phyloP scores from a whole-genome alignment of 805 yeast genomes.

The Lachancea dasiensis region DNA sequence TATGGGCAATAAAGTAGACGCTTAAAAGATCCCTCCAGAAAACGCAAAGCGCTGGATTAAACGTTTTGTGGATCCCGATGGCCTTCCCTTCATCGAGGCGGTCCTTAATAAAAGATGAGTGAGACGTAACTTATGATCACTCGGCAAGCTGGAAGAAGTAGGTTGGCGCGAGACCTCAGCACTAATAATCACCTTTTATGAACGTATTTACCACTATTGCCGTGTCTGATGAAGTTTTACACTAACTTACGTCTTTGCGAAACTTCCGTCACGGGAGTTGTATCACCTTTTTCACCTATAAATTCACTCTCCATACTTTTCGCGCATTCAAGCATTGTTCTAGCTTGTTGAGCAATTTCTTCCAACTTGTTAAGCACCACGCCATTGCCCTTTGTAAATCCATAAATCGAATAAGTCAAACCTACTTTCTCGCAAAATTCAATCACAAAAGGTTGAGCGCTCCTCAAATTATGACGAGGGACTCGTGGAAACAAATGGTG shows the following conservation, averaged over 20 bases:
- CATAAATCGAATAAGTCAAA: constrained; percentile 74
- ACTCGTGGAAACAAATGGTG: constrained; percentile 86
- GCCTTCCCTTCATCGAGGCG: background rate
- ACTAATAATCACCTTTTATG: background rate
- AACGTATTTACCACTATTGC: no score
- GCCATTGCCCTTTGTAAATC: constrained; percentile 72
- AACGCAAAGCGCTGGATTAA: no score
- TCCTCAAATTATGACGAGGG: constrained; percentile 81
- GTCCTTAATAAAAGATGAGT: background rate
- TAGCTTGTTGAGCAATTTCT: constrained; percentile 75
- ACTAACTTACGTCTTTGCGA: background rate
- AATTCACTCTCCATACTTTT: constrained; percentile 54
- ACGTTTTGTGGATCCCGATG: no score
- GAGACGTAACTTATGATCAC: background rate
- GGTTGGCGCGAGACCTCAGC: background rate
- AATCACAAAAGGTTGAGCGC: constrained; percentile 64
- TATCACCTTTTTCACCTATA: background rate
- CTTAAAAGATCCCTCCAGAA: no score
- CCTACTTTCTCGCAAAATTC: constrained; percentile 75
- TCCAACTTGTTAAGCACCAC: constrained; percentile 62
- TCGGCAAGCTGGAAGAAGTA: background rate
- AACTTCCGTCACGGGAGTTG: background rate
- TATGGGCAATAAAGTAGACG: background rate
- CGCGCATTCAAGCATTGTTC: constrained; percentile 67
- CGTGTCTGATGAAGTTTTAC: background rate